phyloP scores from a whole-genome alignment of 1,284 basidiomycete species.

The Anthracocystis walkeri region DNA sequence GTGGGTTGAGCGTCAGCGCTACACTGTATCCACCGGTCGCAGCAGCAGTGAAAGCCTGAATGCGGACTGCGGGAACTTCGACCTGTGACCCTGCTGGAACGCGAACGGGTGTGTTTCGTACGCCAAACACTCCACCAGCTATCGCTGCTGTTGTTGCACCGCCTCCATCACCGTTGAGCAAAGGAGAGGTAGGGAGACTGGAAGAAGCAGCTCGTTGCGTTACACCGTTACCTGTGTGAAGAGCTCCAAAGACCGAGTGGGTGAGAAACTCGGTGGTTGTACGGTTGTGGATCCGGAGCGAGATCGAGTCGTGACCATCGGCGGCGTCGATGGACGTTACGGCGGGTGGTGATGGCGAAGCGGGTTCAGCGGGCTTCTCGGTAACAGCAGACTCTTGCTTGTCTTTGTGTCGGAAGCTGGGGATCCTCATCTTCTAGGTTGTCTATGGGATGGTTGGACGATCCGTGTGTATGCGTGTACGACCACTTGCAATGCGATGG shows the following conservation, averaged over 20 bases:
- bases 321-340: neutral
- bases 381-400: conserved; percentile 16
- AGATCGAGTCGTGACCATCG: conserved; percentile 29
- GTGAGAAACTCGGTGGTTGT: conserved; percentile 29
- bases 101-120: conserved; percentile 28
- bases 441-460: neutral
- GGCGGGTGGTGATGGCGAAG: conserved; percentile 1
- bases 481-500: too few relatives aligned
- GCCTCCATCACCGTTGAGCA: conserved; percentile 3
- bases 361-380: conserved; percentile 8
- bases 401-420: conserved; percentile 22
- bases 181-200: conserved; percentile 18
- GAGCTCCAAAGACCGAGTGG: conserved; percentile 34
- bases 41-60: conserved; percentile 33
- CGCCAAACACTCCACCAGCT: conserved; percentile 15
- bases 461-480: neutral
- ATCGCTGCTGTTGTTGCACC: neutral
- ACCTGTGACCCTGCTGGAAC: conserved; percentile 1
- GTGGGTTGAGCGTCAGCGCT: conserved; percentile 18
- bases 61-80: conserved; percentile 19
- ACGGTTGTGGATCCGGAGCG: conserved; percentile 34
- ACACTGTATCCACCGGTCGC: conserved; percentile 29
- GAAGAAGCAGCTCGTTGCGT: conserved; percentile 26
- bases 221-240: conserved; percentile 15
- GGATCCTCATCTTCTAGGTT: conserved; percentile 19